phyloP scores from a whole-genome alignment of 2,329 filamentous ascomycete species.

The Aureobasidium pullulans region DNA sequence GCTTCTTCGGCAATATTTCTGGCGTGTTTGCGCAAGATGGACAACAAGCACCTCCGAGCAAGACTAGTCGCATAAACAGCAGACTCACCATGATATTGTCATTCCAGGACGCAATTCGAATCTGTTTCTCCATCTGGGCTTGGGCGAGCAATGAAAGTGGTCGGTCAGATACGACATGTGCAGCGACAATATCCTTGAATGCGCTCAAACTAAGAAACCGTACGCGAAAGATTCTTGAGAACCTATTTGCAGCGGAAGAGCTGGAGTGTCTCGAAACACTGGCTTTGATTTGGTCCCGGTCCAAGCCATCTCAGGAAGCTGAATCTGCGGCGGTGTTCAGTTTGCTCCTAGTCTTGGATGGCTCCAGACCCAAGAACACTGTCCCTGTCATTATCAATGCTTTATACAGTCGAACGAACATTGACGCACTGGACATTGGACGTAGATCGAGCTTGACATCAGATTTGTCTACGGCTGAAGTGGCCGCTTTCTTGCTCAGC shows the following conservation, averaged over 20 bases:
- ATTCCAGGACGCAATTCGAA: conserved; percentile 89
- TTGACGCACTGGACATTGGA: conserved; percentile 65
- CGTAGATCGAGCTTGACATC: conserved; percentile 85
- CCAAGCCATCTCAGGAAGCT: conserved; percentile 28
- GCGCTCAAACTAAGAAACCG: conserved; percentile 86
- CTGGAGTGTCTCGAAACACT: conserved; percentile 90
- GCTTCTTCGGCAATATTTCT: conserved; percentile 89
- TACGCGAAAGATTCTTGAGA: conserved; percentile 78
- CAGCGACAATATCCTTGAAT: conserved; percentile 79
- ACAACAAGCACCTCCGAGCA: conserved; percentile 49
- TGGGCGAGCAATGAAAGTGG: conserved; percentile 63
- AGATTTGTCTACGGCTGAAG: conserved; percentile 70
- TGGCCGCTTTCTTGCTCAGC: conserved; percentile 82
- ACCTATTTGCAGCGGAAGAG: conserved; percentile 85
- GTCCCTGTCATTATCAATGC: conserved; percentile 94
- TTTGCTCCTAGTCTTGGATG: conserved; percentile 82
- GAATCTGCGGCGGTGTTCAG: conserved; percentile 60
- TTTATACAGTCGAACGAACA: conserved; percentile 90
- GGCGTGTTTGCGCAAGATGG: conserved; percentile 78
- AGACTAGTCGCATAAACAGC: conserved; percentile 83
- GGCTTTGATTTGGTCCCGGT: conserved; percentile 70
- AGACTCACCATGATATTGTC: conserved; percentile 89
- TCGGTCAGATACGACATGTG: conserved; percentile 57
- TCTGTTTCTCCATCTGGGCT: conserved; percentile 90
- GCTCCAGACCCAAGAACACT: conserved; percentile 81